phyloP scores from a whole-genome alignment of 208 protist genomes.

The Trypanosoma conorhini region DNA sequence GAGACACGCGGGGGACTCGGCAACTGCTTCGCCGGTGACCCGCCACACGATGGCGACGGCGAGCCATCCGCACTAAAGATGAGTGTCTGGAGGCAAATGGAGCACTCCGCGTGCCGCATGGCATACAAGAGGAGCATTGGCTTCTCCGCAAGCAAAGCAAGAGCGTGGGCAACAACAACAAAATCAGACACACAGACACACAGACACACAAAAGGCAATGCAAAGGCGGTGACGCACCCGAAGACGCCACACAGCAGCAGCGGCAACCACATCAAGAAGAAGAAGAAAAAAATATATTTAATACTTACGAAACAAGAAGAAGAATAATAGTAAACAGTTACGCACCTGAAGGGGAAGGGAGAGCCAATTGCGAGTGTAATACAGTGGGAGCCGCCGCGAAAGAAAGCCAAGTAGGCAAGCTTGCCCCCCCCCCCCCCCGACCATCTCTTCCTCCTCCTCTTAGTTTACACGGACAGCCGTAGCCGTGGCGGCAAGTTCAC shows the following conservation, averaged over 20 bases:
- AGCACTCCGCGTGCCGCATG: conserved; percentile 56
- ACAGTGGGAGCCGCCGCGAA: background rate
- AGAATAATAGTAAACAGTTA: background rate
- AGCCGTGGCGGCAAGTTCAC: conserved; percentile 15
- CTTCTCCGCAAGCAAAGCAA: background rate
- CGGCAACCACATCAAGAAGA: background rate
- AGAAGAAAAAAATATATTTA: no score
- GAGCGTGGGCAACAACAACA: conserved; percentile 4
- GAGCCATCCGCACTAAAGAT: background rate
- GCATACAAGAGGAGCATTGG: conserved; percentile 38
- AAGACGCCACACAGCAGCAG: background rate
- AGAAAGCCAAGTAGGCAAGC: background rate
- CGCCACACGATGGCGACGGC: conserved; percentile 4
- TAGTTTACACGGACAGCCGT: background rate
- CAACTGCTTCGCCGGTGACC: conserved; percentile 1
- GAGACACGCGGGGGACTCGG: background rate
- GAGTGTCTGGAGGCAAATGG: conserved; percentile 79
- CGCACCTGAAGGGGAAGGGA: background rate
- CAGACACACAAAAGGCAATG: conserved; percentile 7
- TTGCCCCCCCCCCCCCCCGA: no score
- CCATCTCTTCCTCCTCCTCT: no score
- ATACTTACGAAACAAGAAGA: no score
- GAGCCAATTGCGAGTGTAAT: background rate
- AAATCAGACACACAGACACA: background rate
- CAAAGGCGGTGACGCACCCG: background rate